These are phyloP conservation scores for Trichomonas gallinae DNA, from an alignment of 208 protist genomes.

Conservation along the genomic window DNA sequence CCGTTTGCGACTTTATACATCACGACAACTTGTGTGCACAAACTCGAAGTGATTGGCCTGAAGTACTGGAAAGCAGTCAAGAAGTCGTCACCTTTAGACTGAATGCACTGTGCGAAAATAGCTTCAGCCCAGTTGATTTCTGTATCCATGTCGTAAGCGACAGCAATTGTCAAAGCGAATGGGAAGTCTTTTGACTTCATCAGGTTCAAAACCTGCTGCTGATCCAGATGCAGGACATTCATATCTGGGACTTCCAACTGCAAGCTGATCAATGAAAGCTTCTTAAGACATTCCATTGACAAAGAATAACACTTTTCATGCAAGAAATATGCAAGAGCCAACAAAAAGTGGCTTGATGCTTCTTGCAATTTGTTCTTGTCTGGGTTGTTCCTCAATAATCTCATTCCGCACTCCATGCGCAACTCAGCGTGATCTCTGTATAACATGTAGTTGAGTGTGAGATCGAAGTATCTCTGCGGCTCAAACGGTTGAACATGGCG, in stretches of 20 bases:
- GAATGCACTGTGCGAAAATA: not conserved
- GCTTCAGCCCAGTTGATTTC: not conserved
- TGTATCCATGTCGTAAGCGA: not conserved
- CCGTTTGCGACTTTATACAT: not conserved
- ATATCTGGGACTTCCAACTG: not conserved
- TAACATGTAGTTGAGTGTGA: not conserved
- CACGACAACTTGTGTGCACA: not conserved
- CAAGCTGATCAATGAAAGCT: not conserved
- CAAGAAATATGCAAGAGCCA: not conserved
- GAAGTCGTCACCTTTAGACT: not conserved
- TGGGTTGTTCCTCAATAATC: not conserved
- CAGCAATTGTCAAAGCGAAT: not conserved
- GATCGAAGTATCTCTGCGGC: not conserved
- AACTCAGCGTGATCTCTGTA: not conserved
- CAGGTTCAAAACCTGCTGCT: not conserved
- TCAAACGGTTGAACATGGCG: not conserved
- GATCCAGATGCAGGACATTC: not conserved
- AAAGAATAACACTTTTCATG: not conserved
- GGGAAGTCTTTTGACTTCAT: not conserved
- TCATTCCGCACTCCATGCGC: not conserved
- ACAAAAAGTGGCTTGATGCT: not conserved
- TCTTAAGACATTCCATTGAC: not conserved
- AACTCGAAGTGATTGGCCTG: not conserved
- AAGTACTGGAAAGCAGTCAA: not conserved
- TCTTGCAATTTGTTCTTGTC: not conserved